These are phyloP conservation scores for Discostella stelligeroides DNA, from an alignment of 108 stramenopile species.

Conservation along the genomic window DNA sequence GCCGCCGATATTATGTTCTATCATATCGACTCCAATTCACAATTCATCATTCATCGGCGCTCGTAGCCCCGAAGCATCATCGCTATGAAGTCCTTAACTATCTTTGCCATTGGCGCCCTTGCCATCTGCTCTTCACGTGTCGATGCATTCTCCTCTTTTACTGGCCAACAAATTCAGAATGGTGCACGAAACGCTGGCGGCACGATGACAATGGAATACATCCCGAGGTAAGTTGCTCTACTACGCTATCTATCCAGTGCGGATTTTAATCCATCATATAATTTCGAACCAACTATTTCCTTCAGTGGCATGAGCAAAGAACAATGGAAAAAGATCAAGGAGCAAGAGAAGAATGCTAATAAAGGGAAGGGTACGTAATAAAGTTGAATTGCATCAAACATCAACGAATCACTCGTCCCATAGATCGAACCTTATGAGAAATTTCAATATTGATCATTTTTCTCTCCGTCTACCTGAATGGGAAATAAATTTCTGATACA, in stretches of 20 bases:
- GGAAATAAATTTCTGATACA: background rate
- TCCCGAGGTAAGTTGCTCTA: conserved; percentile 66
- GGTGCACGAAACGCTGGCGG: conserved; percentile 33
- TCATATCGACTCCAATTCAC: background rate
- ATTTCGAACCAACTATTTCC: background rate
- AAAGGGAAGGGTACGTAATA: conserved; percentile 57
- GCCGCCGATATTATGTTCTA: too few relatives aligned
- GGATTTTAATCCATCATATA: conserved; percentile 4
- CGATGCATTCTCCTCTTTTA: conserved; percentile 62
- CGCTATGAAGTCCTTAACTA: conserved; percentile 50
- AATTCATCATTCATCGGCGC: background rate
- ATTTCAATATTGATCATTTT: background rate
- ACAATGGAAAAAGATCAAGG: conserved; percentile 84
- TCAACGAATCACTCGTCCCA: too few relatives aligned
- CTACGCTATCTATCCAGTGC: too few relatives aligned
- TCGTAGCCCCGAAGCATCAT: background rate
- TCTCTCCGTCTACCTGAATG: background rate
- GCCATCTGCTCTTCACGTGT: conserved; percentile 32
- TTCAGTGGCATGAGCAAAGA: conserved; percentile 75
- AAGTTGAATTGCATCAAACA: background rate
- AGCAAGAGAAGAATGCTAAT: conserved; percentile 65
- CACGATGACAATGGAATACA: conserved; percentile 68
- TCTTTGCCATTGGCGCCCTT: conserved; percentile 25
- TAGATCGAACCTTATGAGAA: too few relatives aligned
- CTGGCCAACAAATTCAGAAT: conserved; percentile 47